phyloP scores from a whole-genome alignment of 106 monocot genomes.

The Dendrobium huoshanense region DNA sequence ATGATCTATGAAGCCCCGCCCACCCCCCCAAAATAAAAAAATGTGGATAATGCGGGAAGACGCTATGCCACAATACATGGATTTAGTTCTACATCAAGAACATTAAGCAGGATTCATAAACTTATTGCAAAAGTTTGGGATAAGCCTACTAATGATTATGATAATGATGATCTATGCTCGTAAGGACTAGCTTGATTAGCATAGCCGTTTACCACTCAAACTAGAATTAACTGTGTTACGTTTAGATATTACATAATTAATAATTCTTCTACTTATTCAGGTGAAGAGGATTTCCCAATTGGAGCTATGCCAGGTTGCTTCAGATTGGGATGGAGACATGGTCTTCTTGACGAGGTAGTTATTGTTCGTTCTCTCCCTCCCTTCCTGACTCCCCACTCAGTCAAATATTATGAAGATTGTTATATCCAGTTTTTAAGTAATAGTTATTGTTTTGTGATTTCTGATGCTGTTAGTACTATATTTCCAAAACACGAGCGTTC shows the following conservation, averaged over 20 bases:
- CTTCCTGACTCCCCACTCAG: not conserved
- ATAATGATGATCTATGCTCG: not conserved
- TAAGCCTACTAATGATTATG: not conserved
- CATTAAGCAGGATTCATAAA: not conserved
- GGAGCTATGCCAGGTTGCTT: conserved; percentile 99
- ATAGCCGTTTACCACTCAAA: not conserved
- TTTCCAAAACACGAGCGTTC: not conserved
- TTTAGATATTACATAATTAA: not conserved
- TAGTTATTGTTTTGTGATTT: not conserved
- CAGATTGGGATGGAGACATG: conserved; percentile 95
- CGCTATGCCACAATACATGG: not conserved
- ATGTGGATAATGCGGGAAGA: not conserved
- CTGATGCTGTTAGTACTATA: not conserved
- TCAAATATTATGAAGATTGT: not conserved
- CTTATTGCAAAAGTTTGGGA: too few relatives aligned
- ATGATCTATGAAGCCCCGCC: not conserved
- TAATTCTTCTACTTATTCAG: conserved; percentile 24
- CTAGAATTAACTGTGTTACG: not conserved
- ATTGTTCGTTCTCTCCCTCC: not conserved
- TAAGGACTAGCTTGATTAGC: not conserved
- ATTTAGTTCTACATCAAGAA: not conserved
- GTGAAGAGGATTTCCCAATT: conserved; percentile 87
- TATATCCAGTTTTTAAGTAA: not conserved
- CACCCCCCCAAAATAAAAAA: too few relatives aligned
- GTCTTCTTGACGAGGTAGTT: conserved; percentile 86